Percentiles rank a stretch among this genome's conserved stretches.
phyloP scores from a whole-genome alignment of 495 filamentous ascomycete species.

The Tuber borchii region DNA sequence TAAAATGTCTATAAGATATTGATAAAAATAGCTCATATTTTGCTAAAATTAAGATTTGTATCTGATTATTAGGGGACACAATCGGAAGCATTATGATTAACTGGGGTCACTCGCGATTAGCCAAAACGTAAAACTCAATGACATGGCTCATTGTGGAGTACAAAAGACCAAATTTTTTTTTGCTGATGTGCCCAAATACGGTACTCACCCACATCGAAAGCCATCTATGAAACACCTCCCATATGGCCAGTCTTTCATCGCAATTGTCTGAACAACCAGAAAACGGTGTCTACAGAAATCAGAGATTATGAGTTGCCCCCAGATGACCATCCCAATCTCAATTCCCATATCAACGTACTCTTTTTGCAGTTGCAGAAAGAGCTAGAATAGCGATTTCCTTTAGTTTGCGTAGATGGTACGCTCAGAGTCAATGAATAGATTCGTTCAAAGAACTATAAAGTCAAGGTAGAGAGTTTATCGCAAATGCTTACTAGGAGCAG shows the following conservation, averaged over 20 bases:
- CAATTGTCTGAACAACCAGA: slow-evolving; percentile 35
- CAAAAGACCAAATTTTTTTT: no score
- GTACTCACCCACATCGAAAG: slow-evolving; percentile 18
- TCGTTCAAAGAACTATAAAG: slow-evolving; percentile 32
- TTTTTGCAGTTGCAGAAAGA: slow-evolving; percentile 23
- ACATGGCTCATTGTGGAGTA: no score
- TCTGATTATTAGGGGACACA: no score
- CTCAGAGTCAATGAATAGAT: slow-evolving; percentile 32
- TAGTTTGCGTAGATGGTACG: slow-evolving; percentile 26
- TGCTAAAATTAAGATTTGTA: no score
- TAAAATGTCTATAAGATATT: no score
- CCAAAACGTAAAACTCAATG: no score
- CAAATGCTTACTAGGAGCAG: slow-evolving; percentile 36
- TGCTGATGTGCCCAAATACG: slow-evolving; percentile 31
- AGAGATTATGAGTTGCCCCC: slow-evolving; percentile 32
- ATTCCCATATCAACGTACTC: slow-evolving; percentile 25
- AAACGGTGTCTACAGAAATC: slow-evolving; percentile 28
- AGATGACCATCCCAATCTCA: slow-evolving; percentile 37
- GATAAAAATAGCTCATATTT: no score
- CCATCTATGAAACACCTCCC: slow-evolving; percentile 6
- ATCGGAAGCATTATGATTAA: no score
- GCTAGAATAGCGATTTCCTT: slow-evolving; percentile 30
- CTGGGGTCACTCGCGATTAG: no score
- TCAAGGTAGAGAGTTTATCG: slow-evolving; percentile 34
- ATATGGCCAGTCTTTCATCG: slow-evolving; percentile 30